These are phyloP conservation scores for Penicillium sp. DNA, from an alignment of 2,329 filamentous ascomycete species.

Conservation along the genomic window DNA sequence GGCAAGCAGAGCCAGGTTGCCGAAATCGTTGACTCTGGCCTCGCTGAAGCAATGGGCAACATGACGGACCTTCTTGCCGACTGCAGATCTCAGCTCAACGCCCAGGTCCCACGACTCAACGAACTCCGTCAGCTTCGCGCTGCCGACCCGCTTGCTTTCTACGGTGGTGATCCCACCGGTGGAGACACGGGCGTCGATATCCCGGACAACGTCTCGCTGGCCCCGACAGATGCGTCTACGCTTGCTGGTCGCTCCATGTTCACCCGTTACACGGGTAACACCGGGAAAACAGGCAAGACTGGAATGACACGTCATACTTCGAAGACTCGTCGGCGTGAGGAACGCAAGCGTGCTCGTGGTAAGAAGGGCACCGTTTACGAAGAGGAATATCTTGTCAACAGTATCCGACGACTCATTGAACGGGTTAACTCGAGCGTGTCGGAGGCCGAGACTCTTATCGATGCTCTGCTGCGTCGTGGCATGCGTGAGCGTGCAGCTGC, in stretches of 20 bases:
- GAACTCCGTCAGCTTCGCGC: slow-evolving; percentile 79
- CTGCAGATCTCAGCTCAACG: slow-evolving; percentile 78
- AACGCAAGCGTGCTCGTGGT: slow-evolving; percentile 89
- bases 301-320: slow-evolving; percentile 66
- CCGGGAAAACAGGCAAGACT: slow-evolving; percentile 58
- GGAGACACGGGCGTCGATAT: slow-evolving; percentile 63
- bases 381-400: slow-evolving; percentile 93
- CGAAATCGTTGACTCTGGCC: slow-evolving; percentile 70
- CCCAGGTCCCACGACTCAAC: slow-evolving; percentile 80
- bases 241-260: slow-evolving; percentile 78
- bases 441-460: slow-evolving; percentile 73
- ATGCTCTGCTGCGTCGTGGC: slow-evolving; percentile 71
- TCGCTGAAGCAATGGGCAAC: slow-evolving; percentile 75
- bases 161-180: slow-evolving; percentile 69
- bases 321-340: slow-evolving; percentile 85
- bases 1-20: slow-evolving; percentile 62
- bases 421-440: slow-evolving; percentile 70
- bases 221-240: slow-evolving; percentile 79
- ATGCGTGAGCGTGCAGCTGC: slow-evolving; percentile 87
- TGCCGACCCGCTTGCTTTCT: slow-evolving; percentile 84
- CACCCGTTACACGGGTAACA: slow-evolving; percentile 88
- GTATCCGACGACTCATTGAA: slow-evolving; percentile 77
- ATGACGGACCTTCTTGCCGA: slow-evolving; percentile 92
- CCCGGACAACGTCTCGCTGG: slow-evolving; percentile 89
- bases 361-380: slow-evolving; percentile 98